These are phyloP conservation scores for Syzygium grande DNA, from an alignment of 345 rosid species.

Conservation along the genomic window DNA sequence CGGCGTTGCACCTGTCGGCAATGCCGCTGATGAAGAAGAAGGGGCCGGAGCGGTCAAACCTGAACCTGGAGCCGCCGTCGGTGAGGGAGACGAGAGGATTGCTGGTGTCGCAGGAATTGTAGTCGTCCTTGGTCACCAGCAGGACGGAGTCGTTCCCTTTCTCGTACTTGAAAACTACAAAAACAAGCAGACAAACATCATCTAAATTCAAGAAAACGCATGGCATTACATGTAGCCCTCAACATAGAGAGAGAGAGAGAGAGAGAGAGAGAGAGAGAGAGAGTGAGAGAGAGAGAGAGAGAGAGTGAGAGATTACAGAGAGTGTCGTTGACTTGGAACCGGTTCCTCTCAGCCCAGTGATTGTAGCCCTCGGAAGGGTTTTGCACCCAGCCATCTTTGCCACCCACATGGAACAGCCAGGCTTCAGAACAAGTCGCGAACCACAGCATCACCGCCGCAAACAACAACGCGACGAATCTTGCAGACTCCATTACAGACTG, in stretches of 20 bases:
- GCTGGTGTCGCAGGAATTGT: conserved; percentile 44
- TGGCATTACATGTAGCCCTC: not conserved
- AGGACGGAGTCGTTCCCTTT: conserved; percentile 69
- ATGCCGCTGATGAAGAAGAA: conserved; percentile 74
- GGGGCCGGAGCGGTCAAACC: conserved; percentile 61
- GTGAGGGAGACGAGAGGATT: conserved; percentile 37
- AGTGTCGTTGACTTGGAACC: conserved; percentile 83
- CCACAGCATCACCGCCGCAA: not conserved
- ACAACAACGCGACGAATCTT: not conserved
- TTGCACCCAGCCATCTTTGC: conserved; percentile 70
- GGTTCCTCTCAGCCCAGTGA: conserved; percentile 74
- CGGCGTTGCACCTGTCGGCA: conserved; percentile 54
- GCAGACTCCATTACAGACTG: conserved; percentile 17
- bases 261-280: conserved; percentile 6
- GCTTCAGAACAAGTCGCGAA: conserved; percentile 14
- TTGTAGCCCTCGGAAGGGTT: conserved; percentile 56
- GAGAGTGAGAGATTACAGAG: conserved; percentile 30
- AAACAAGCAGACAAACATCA: not conserved
- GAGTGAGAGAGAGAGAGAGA: conserved; percentile 13
- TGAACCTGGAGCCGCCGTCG: conserved; percentile 53
- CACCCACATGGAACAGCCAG: conserved; percentile 57
- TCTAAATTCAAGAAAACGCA: not conserved
- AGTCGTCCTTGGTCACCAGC: conserved; percentile 45
- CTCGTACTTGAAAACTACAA: conserved; percentile 63
- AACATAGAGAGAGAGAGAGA: not conserved